Evolutionary conservation across 108 stramenopile species (phyloP).

Genomic region (Nitzschia sp.): DNA sequence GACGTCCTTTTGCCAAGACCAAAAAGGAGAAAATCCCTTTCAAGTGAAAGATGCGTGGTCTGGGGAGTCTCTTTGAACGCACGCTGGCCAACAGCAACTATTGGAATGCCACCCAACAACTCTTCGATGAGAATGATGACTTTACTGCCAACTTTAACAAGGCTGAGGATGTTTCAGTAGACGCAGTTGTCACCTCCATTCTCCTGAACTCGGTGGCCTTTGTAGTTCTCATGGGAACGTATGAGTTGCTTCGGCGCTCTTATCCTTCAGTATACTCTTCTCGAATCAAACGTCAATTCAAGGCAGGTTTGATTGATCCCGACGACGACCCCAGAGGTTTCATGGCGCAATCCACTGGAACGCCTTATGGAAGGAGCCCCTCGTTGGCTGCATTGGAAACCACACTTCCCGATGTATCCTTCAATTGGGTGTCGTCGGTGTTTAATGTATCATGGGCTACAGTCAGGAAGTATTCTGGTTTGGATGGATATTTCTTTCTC

Average conservation of each 20-base stretch:
- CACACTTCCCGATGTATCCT: slow-evolving; percentile 47
- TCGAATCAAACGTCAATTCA: slow-evolving; percentile 45
- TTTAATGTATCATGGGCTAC: slow-evolving; percentile 64
- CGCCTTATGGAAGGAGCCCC: slow-evolving; percentile 5
- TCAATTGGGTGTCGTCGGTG: slow-evolving; percentile 75
- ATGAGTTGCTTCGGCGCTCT: slow-evolving; percentile 65
- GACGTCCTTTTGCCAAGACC: no score
- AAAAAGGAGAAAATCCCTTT: no score
- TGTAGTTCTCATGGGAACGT: slow-evolving; percentile 58
- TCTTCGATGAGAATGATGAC: slow-evolving; percentile 19
- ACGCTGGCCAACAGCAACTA: not conserved
- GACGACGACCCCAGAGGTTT: slow-evolving; percentile 8
- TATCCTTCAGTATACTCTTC: slow-evolving; percentile 74
- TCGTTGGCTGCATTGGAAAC: slow-evolving; percentile 13
- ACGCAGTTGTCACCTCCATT: slow-evolving; percentile 66
- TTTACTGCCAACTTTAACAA: slow-evolving; percentile 37
- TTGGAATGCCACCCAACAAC: not conserved
- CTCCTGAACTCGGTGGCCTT: slow-evolving; percentile 69
- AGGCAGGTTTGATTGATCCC: not conserved
- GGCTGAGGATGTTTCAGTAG: slow-evolving; percentile 70
- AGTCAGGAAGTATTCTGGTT: slow-evolving; percentile 69
- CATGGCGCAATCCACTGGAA: not conserved
- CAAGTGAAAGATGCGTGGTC: no score
- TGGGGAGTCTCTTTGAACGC: no score
- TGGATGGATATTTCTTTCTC: slow-evolving; percentile 92